Percentiles rank a stretch among this genome's conserved stretches.
Evolutionary conservation across 352 stramenopile species (phyloP).

Genomic region (Phytopythium montanum): DNA sequence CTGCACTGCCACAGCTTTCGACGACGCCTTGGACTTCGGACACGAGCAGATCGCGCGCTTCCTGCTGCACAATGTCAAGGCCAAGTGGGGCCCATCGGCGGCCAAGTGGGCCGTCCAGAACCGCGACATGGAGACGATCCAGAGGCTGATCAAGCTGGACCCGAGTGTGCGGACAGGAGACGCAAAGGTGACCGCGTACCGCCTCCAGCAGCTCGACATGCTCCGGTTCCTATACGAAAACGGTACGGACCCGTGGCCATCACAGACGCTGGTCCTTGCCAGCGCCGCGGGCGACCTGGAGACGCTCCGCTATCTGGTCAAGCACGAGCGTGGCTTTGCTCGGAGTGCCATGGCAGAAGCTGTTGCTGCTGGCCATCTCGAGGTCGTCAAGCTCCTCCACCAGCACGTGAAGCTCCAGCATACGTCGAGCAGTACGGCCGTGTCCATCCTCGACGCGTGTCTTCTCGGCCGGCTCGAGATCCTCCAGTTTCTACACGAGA

Average conservation of each 20-base stretch:
- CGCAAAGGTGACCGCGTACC: conserved; percentile 47
- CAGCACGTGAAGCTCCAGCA: conserved; percentile 33
- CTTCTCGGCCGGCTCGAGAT: conserved; percentile 26
- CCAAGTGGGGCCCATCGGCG: conserved; percentile 37
- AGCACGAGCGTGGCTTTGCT: conserved; percentile 43
- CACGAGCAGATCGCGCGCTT: conserved; percentile 39
- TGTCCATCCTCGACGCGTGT: conserved; percentile 35
- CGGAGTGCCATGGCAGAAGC: conserved; percentile 52
- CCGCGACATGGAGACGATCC: conserved; percentile 25
- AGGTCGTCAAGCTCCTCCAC: conserved; percentile 49
- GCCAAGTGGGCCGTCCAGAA: conserved; percentile 36
- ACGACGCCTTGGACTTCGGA: conserved; percentile 27
- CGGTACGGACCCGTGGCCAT: conserved; percentile 25
- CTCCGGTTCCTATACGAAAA: conserved; percentile 59
- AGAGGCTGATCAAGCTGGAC: conserved; percentile 28
- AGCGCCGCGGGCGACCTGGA: conserved; percentile 38
- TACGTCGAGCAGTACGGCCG: conserved; percentile 38
- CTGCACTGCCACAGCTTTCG: conserved; percentile 31
- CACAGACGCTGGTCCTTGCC: conserved; percentile 42
- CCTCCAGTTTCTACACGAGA: conserved; percentile 27
- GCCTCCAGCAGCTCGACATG: conserved; percentile 30
- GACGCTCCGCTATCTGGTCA: conserved; percentile 43
- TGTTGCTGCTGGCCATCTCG: conserved; percentile 33
- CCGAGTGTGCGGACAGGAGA: conserved; percentile 28
- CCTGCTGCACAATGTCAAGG: conserved; percentile 26